Base-by-base conservation (phyloP, 768 basidiomycete species). In the Tylopilus vinaceipallidus region DNA sequence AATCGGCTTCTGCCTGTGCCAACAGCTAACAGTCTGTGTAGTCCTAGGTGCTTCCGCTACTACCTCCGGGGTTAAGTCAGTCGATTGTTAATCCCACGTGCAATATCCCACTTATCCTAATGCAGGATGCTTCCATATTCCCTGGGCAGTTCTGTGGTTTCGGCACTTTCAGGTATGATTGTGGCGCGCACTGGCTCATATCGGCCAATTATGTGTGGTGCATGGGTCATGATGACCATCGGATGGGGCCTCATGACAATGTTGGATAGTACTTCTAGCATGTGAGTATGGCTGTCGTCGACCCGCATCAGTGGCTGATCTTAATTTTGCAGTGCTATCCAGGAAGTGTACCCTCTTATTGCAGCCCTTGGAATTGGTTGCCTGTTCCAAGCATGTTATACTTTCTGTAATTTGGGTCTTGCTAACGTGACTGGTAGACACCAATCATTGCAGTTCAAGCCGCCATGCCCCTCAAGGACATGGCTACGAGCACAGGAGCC, bases 391-490 rank as follows among this genome's bases (percentile, higher is more conserved):
- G 64, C 59, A 40, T 26, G 38, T 22, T 35, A 37, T 26, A 4
- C 16, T 24, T 19, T 30, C 7, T 2, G 10, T 17, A 5, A 8
- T 33, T n/a, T n/a, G n/a, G 5, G 4, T 20, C n/a, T 20, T 27
- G 17, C 45, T 40, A 17, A 56, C 11, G 6, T 24, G 3, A n/a
- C 37, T 9, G 13, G 23, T 32, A 65, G 63, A 37, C 45, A 6
- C 73, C 71, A 5, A 58, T 73, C 16, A 62, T 73, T 35, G 70
- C 57, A 20, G 38, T 77, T 9, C 76, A 78, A 44, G 69, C 72
- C 17, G 67, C 74, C 16, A 78, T 77, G 75, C 77, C 76, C 20
- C n/a, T 69, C 12, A 65, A 63, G 19, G 73, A 75, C 49, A 75
- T 74, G 71, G 73, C 74, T 5, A 73, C 73, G 1, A 67, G 62